Conservation (phyloP, 768 basidiomycete species). For the Tulasnella calospora region DNA sequence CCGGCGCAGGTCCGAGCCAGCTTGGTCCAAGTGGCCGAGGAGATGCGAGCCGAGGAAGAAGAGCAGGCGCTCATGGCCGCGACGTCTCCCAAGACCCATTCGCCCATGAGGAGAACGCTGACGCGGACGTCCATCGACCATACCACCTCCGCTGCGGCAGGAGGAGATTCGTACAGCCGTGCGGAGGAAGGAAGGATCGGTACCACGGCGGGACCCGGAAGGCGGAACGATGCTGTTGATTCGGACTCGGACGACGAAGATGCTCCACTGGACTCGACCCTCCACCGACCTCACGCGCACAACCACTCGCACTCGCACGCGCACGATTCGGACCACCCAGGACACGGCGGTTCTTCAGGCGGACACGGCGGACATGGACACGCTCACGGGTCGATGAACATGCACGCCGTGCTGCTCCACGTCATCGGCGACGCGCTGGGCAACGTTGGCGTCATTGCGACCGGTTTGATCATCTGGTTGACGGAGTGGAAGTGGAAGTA, state of each 20-base stretch:
- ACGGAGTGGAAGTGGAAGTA: slow-evolving; percentile 78
- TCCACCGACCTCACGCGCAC: slow-evolving; percentile 29
- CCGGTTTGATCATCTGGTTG: slow-evolving; percentile 92
- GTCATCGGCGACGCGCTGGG: slow-evolving; percentile 96
- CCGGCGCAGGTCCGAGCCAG: slow-evolving; percentile 44
- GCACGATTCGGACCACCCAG: neutral
- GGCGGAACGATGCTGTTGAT: slow-evolving; percentile 26
- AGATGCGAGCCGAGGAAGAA: slow-evolving; percentile 45
- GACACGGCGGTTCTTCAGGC: slow-evolving; percentile 46
- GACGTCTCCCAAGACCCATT: slow-evolving; percentile 18
- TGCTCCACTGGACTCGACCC: neutral
- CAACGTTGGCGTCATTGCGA: slow-evolving; percentile 94
- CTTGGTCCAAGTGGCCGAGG: slow-evolving; percentile 70
- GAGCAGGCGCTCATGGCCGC: slow-evolving; percentile 4
- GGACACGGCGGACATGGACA: slow-evolving; percentile 27
- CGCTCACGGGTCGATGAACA: slow-evolving; percentile 79
- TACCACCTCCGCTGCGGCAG: slow-evolving; percentile 20
- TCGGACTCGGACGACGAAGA: slow-evolving; percentile 30
- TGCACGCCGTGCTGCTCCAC: slow-evolving; percentile 91
- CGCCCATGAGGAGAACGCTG: neutral
- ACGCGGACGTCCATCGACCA: slow-evolving; percentile 9
- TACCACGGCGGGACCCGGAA: neutral
- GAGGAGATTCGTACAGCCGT: slow-evolving; percentile 6
- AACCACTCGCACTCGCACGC: slow-evolving; percentile 21
- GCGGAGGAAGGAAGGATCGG: slow-evolving; percentile 19